Base-by-base conservation (phyloP, 2,329 filamentous ascomycete genomes). In the Zymoseptoria tritici region DNA sequence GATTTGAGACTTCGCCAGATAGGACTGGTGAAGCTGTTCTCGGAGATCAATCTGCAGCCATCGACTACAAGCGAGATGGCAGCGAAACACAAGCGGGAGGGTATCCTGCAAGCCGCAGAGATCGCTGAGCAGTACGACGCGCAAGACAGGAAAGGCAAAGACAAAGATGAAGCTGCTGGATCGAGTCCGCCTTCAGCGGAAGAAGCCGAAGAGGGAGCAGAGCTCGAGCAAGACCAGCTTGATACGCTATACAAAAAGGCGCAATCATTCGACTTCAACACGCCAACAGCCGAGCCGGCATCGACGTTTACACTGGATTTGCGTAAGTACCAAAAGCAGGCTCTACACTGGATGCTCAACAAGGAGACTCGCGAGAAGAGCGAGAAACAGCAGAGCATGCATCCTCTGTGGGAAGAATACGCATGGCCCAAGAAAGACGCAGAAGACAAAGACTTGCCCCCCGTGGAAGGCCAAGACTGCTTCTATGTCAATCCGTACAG, bases 401-500 rank as follows among this genome's bases (percentile, higher is more conserved):
- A 99, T 74, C 94, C 94, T 0, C 75, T 99, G 0, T 99, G 94
- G 94, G 94, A 99, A 75, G 90, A 97, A 71, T 99, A 99, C 68
- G 73, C 78, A 1, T 99, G 92, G 91, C 94, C 94, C 0, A 78
- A 79, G 0, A 91, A 92, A 71, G 94, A 99, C 74, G 86, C 89
- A 46, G 89, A 97, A 66, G 92, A 94, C 65, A 84, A 89, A 50
- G 83, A 88, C 4, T 71, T 97, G 9, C 86, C 88, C 0, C 70
- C 72, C 19, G 80, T 94, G 7, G 78, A 84, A 9, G 84, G 81
- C 2, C 85, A 91, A 66, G 75, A 83, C 7, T 85, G 83, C 60
- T 99, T 99, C 70, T 99, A 97, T 67, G 88, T 97, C 68, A 99
- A 99, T 68, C 93, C 93, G 0, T 99, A 99, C 73, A 97, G 92